Evolutionary conservation across 1,139 yeast species (phyloP), one percentile per base, ranked within the genome.

Genomic region (Pichia sp.): DNA sequence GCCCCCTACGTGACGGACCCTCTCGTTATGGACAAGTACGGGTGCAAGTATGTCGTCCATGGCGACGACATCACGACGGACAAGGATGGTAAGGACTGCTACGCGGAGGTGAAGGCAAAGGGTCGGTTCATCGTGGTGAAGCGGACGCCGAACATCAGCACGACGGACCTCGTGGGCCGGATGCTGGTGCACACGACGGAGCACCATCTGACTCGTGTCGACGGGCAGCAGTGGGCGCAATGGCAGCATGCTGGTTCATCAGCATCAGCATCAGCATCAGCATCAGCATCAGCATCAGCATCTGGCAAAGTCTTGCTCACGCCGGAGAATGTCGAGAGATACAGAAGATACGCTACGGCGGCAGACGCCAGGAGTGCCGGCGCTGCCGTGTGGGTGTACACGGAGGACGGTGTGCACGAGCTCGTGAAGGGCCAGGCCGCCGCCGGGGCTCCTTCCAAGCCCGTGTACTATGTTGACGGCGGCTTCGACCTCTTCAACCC

Each of bases 1-100:
- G 97, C 99, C 0, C 99, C 99, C 1, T 93, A 93, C 66, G 98
- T 92, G n/a, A 93, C 99, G 0, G 89, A 86, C 62, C 95, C 96
- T 0, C 74, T 72, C 49, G 85, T 88, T 58, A 81, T 92, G 90
- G 90, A 87, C 63, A 63, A 75, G 41, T 81, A 81, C 66, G 83
- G 81, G 8, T 93, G 99, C 72, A 73, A 81, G 64, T 93, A 85
- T 67, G 99, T 93, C 19, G 97, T 93, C 11, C 99, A 93, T 69
- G 99, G 99, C 5, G 99, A 93, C 70, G 99, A 93, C 67, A 90
- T 93, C 63, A 93, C 98, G 32, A 87, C 97, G 1, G 98, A 93
- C 70, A 96, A 96, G 34, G 79, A 90, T 65, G 99, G 99, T 0
- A 83, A 89, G 55, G 99, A 93, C 71, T 89, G 97, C 65, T 93